Evolutionary conservation across 2,329 filamentous ascomycete genomes (phyloP), one percentile per base, ranked within the genome.

Genomic region (Coleophoma eucalyptorum): DNA sequence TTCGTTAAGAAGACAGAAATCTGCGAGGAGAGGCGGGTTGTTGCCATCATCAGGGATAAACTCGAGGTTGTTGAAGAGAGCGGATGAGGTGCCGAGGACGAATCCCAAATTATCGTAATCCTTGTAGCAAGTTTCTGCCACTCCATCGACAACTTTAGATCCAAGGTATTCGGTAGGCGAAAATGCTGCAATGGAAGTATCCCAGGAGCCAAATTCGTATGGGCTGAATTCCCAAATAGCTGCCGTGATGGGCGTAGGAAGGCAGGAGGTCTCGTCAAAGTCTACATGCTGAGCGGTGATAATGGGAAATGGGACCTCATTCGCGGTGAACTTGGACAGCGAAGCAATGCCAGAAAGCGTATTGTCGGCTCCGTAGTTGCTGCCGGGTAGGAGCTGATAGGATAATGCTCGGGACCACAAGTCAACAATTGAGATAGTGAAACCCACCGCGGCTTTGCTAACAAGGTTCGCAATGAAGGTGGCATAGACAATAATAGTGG

Each of bases 181-280:
- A 44, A 61, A 61, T 2, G 71, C 70, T 8, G 63, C 62, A 21
- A 74, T 61, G 34, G 68, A 70, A 3, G 56, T 51, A 49, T 75
- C 72, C 70, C 72, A 76, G 13, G 64, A 67, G n/a, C 74, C 74
- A 45, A 73, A 74, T 48, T 76, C 73, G 54, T 67, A 74, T 0
- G 74, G 72, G 18, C 63, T 63, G 58, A 75, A 72, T 51, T 76
- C 73, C 53, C 71, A 75, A 21, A 72, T 65, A 3, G 69, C 66
- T 10, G 67, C 66, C 50, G 69, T 41, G 4, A 37, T 19, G 7
- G 45, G 16, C 3, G 40, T 18, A 12, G 58, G 58, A 19, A 49
- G 35, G 34, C 57, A 59, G 11, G 50, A 49, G 8, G 49, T 54
- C 16, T 37, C 47, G 33, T 33, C 11, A 12, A 51, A 44, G 31